These are phyloP conservation scores for Saccharum hybrid DNA, from an alignment of 202 grass and related monocot species.

Conservation along the genomic window DNA sequence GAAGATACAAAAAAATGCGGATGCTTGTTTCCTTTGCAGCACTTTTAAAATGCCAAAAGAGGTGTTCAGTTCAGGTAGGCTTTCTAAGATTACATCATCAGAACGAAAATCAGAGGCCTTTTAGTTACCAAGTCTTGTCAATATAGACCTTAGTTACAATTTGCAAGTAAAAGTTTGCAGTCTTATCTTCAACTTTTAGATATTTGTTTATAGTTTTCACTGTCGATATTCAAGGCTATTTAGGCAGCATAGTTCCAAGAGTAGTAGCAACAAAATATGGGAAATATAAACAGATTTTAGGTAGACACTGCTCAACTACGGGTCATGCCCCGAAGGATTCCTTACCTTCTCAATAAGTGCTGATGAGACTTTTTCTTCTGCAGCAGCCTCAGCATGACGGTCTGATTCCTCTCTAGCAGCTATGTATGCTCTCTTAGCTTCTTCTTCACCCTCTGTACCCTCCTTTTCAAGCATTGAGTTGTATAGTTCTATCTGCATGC, in stretches of 20 bases:
- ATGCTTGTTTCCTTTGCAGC: conserved; percentile 4
- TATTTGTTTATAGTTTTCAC: neutral
- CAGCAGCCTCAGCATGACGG: conserved; percentile 53
- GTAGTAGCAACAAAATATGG: conserved; percentile 21
- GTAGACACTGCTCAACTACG: neutral
- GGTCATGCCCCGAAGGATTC: conserved; percentile 19
- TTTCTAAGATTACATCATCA: conserved; percentile 25
- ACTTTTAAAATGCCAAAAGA: neutral
- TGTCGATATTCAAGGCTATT: neutral
- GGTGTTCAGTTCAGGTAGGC: neutral
- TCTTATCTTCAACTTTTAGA: conserved; percentile 21
- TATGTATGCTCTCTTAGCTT: conserved; percentile 82
- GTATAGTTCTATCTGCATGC: conserved; percentile 91
- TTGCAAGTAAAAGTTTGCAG: conserved; percentile 26
- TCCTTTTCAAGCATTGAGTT: conserved; percentile 92
- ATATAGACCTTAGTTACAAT: neutral
- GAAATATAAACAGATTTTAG: conserved; percentile 35
- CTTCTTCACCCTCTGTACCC: conserved; percentile 92
- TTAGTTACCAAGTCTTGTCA: conserved; percentile 14
- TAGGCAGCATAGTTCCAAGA: neutral
- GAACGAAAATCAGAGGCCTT: neutral
- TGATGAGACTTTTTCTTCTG: conserved; percentile 75
- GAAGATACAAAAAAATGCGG: neutral
- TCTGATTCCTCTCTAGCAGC: conserved; percentile 84
- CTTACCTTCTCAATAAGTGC: conserved; percentile 87